Percentiles rank a stretch among this genome's conserved stretches.
These are phyloP conservation scores for Colletotrichum cordylinicola DNA, from an alignment of 2,329 filamentous ascomycete species.

Conservation along the genomic window DNA sequence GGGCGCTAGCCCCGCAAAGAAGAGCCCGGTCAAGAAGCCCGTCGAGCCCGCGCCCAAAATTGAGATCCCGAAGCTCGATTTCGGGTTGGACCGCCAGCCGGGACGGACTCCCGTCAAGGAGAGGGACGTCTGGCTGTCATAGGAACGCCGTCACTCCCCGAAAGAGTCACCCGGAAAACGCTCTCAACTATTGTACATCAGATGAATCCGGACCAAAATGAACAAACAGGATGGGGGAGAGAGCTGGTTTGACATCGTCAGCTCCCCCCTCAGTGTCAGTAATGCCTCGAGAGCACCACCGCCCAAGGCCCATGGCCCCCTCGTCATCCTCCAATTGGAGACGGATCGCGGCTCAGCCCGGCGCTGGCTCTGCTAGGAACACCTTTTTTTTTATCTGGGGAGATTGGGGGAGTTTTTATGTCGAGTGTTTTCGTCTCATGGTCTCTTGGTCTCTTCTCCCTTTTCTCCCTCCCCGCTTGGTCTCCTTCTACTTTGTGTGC, in stretches of 20 bases:
- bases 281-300: not conserved
- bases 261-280: not conserved
- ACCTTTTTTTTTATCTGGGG: not conserved
- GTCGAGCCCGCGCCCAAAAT: constrained; percentile 65
- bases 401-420: not conserved
- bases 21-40: constrained; percentile 41
- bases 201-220: not conserved
- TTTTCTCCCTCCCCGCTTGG: not conserved
- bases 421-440: not conserved
- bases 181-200: constrained; percentile 4
- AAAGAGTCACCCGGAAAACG: not conserved
- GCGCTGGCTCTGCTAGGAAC: not conserved
- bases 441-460: not conserved
- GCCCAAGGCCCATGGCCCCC: not conserved
- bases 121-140: constrained; percentile 27
- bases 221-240: constrained; percentile 2
- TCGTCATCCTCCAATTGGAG: not conserved
- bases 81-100: constrained; percentile 40
- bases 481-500: not conserved
- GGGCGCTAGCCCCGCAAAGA: constrained; percentile 52
- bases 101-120: constrained; percentile 29
- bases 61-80: constrained; percentile 64
- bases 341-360: not conserved
- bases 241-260: not conserved
- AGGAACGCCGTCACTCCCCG: not conserved